Evolutionary conservation across 1,139 yeast genomes (phyloP).

Genomic region (Oligophagozyma castellii): DNA sequence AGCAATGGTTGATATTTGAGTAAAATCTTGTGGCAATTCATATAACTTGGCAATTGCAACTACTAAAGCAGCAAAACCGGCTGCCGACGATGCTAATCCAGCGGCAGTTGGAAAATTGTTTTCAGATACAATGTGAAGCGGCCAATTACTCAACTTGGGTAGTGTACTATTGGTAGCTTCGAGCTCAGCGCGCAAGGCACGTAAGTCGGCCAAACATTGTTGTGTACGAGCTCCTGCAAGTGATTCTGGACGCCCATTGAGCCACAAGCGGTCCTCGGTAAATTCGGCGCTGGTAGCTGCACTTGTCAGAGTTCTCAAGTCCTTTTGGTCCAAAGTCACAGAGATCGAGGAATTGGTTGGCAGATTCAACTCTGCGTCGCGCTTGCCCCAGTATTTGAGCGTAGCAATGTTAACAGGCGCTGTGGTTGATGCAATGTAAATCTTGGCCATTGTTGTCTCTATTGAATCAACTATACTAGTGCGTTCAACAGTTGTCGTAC

Average conservation of each 20-base stretch:
- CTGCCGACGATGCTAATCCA: slow-evolving; percentile 94
- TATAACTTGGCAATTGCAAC: slow-evolving; percentile 73
- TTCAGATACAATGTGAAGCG: slow-evolving; percentile 74
- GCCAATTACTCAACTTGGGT: slow-evolving; percentile 50
- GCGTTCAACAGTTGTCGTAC: too few species aligned
- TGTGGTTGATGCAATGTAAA: slow-evolving; percentile 68
- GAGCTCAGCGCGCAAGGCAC: slow-evolving; percentile 44
- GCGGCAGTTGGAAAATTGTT: slow-evolving; percentile 99
- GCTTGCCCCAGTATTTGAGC: slow-evolving; percentile 95
- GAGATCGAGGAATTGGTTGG: slow-evolving; percentile 96
- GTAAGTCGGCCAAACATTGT: slow-evolving; percentile 67
- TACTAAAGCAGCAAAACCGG: slow-evolving; percentile 94
- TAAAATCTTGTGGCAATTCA: slow-evolving; percentile 63
- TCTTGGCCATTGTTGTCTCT: too few species aligned
- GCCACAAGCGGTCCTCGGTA: slow-evolving; percentile 57
- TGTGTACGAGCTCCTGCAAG: slow-evolving; percentile 57
- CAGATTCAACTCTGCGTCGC: slow-evolving; percentile 72
- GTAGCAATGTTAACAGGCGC: slow-evolving; percentile 99
- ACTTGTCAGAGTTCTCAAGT: slow-evolving; percentile 80
- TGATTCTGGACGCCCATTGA: slow-evolving; percentile 66
- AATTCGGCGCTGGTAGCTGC: slow-evolving; percentile 56
- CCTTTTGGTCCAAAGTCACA: slow-evolving; percentile 82
- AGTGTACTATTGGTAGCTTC: slow-evolving; percentile 37
- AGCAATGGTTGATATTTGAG: slow-evolving; percentile 84
- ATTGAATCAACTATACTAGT: too few species aligned